Evolutionary conservation across 768 basidiomycete genomes (phyloP), one percentile per base, ranked within the genome.

Genomic region (Tricholomella constricta): DNA sequence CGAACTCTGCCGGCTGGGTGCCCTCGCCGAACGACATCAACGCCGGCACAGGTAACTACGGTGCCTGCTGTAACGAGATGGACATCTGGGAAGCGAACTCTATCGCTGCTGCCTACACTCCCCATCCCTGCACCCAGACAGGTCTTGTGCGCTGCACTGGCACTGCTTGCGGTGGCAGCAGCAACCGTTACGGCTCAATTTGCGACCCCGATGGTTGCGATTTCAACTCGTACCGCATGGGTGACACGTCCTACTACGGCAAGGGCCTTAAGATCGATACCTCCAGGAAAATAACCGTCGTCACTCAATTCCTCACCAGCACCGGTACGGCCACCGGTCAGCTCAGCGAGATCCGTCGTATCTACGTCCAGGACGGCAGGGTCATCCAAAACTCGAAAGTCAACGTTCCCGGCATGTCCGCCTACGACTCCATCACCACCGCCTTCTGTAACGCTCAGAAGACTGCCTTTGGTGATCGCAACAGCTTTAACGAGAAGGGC

Each of bases 51-150:
- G 80, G 80, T 35, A 25, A 62, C 31, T 72, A 62, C 60, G 80
- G 80, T 56, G 67, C 79, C 19, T 82, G 80, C 74, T 82, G 81
- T 66, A 72, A 65, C 56, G 80, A 81, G 67, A 81, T 82, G 79
- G 80, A 82, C 65, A 71, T 82, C 64, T 82, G 80, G 80, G 80
- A 81, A 59, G 80, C 79, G 60, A 81, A 81, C 74, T 70, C 68
- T 59, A 68, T 72, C 56, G 69, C 81, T 12, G 69, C 75, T 20
- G 80, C 79, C 17, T 76, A 66, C 67, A 82, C 81, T 36, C 79
- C 81, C 44, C 81, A 82, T 66, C 70, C 73, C 26, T 82, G 80
- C 69, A 65, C 67, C 22, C 65, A 67, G 54, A 55, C 59, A 29
- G 75, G 72, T 31, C 73, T 70, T 58, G 69, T 69, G 12, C 68